Base-by-base conservation (phyloP, 768 basidiomycete species). In the Tylopilus sp. region DNA sequence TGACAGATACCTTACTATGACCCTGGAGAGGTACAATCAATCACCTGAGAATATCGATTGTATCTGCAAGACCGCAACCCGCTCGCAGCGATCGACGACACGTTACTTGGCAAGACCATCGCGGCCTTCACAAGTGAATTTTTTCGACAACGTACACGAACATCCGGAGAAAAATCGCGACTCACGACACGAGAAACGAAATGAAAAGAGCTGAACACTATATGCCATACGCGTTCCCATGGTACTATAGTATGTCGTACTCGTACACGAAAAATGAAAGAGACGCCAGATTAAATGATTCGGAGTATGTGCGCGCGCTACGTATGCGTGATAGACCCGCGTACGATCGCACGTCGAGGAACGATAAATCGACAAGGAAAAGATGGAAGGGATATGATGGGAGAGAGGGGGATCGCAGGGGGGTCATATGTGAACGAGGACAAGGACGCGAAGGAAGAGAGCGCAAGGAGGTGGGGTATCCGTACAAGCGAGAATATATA, bases 391-490 rank as follows among this genome's bases (percentile, higher is more conserved):
- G 42, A 22, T 21, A 45, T 43, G 24, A 2, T 22, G 8, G 25
- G n/a, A 31, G 22, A 28, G 25, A 16, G 21, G 12, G 30, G 24
- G 46, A 17, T 46, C 43, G 22, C 51, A 50, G 31, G 37, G 13
- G 16, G 48, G 17, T 28, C 28, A 29, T 37, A 12, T 31, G 31
- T 28, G 46, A 52, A 50, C 28, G 41, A 46, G 34, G 37, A 21
- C 36, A n/a, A 41, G 41, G 22, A 28, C 8, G 48, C 40, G 24
- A 16, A 43, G n/a, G 28, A 36, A 16, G 50, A n/a, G n/a, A 17
- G 38, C 21, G 50, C 21, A 12, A 36, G 9, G 41, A 22, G 17
- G 45, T 25, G 30, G 22, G 49, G 40, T 62, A 53, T 53, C 53
- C 48, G n/a, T 49, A 45, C 34, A 33, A 17, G 29, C 25, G 19